phyloP scores from a whole-genome alignment of 2,329 filamentous ascomycete species.

The Monosporascus sp. region DNA sequence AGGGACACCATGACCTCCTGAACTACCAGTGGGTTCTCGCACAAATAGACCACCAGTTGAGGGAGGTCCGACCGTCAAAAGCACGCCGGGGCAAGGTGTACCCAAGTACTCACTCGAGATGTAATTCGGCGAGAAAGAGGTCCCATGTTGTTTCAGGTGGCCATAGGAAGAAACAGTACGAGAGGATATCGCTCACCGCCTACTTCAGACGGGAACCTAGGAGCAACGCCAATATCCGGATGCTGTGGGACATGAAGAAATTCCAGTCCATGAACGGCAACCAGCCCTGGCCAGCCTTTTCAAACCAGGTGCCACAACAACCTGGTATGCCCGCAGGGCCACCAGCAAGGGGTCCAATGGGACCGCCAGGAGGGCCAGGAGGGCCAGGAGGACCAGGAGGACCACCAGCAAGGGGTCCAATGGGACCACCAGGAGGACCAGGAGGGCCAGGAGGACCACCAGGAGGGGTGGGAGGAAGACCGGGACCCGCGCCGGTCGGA shows the following conservation, averaged over 20 bases:
- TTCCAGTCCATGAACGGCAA: background rate
- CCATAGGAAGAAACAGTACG: conserved; percentile 25
- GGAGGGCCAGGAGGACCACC: background rate
- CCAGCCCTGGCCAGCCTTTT: background rate
- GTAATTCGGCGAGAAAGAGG: conserved; percentile 3
- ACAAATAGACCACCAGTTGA: conserved; percentile 38
- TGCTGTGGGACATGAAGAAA: conserved; percentile 15
- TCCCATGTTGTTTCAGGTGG: conserved; percentile 7
- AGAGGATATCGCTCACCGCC: conserved; percentile 36
- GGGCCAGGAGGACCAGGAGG: background rate
- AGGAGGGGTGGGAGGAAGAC: background rate
- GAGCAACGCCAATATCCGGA: conserved; percentile 21
- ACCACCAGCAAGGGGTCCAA: background rate
- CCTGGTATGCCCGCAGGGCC: background rate
- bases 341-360: background rate
- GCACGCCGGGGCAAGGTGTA: background rate
- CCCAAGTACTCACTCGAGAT: background rate
- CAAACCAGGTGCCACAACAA: background rate
- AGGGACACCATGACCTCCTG: conserved; percentile 24
- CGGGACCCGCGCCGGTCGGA: background rate
- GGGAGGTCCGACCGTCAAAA: conserved; percentile 18
- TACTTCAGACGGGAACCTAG: conserved; percentile 40
- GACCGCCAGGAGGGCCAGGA: background rate
- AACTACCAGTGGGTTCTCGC: conserved; percentile 36
- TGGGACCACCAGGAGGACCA: background rate